Conservation (phyloP, 139 green algal species). For the Ettlia oleoabundans region DNA sequence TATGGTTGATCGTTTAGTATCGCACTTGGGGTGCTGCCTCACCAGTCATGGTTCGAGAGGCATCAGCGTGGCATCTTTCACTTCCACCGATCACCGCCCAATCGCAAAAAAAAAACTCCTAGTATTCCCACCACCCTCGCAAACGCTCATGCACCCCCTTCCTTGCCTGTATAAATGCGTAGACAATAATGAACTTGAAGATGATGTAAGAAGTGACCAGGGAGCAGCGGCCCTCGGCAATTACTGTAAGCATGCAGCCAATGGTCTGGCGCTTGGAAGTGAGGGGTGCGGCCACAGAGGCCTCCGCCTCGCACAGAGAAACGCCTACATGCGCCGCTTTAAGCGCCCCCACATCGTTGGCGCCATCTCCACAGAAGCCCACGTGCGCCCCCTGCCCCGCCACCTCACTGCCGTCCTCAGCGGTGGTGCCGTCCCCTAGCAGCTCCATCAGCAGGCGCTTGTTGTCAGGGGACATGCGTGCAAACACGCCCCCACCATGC, state of each 20-base stretch:
- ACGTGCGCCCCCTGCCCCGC: conserved; percentile 61
- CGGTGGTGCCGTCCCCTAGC: conserved; percentile 68
- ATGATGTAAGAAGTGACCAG: conserved; percentile 73
- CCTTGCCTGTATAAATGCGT: conserved; percentile 64
- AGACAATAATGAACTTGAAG: conserved; percentile 82
- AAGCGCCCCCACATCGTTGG: conserved; percentile 96
- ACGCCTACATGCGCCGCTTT: conserved; percentile 89
- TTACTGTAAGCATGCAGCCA: conserved; percentile 69
- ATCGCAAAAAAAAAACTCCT: too few relatives aligned
- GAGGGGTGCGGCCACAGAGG: conserved; percentile 89
- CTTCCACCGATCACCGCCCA: too few relatives aligned
- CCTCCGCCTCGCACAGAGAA: conserved; percentile 86
- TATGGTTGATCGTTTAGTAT: too few relatives aligned
- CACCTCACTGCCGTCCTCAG: conserved; percentile 59
- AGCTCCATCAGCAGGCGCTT: conserved; percentile 88
- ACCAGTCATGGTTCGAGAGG: too few relatives aligned
- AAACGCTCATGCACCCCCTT: not conserved
- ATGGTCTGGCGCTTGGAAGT: conserved; percentile 82
- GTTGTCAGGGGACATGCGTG: conserved; percentile 90
- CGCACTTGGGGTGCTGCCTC: too few relatives aligned
- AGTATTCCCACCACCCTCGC: not conserved
- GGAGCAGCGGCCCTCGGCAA: conserved; percentile 71
- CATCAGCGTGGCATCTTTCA: too few relatives aligned
- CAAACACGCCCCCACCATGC: conserved; percentile 77
- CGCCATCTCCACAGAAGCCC: conserved; percentile 96